phyloP scores from a whole-genome alignment of 768 basidiomycete genomes.

The Cubamyces lactineus region DNA sequence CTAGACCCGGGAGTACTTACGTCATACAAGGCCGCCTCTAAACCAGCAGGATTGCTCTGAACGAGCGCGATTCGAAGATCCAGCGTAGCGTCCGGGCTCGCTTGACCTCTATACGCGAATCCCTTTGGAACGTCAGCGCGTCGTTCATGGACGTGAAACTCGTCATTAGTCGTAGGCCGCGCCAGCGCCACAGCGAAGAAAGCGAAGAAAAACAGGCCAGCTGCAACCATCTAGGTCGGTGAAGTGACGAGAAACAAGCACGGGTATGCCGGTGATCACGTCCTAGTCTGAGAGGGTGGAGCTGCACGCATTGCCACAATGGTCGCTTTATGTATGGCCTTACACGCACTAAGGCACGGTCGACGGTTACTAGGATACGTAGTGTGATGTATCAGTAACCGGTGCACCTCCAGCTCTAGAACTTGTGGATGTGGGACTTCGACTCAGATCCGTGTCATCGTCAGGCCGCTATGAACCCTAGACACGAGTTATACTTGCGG shows the following conservation, averaged over 20 bases:
- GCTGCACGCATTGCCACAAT: too few relatives aligned
- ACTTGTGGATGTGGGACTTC: too few relatives aligned
- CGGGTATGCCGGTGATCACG: too few relatives aligned
- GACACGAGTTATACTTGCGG: too few relatives aligned
- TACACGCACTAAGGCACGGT: too few relatives aligned
- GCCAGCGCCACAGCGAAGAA: constrained; percentile 24
- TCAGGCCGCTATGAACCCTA: too few relatives aligned
- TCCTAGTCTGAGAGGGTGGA: too few relatives aligned
- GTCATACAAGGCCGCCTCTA: constrained; percentile 37
- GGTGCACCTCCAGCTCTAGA: too few relatives aligned
- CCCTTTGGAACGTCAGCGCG: constrained; percentile 32
- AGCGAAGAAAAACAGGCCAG: constrained; percentile 22
- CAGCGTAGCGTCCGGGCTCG: constrained; percentile 33
- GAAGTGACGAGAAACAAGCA: background rate
- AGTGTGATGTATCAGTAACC: too few relatives aligned
- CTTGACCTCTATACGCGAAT: constrained; percentile 34
- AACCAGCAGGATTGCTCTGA: constrained; percentile 36
- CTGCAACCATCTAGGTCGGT: constrained; percentile 19
- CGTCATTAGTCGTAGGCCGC: constrained; percentile 24
- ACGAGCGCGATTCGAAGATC: constrained; percentile 40
- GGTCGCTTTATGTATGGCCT: too few relatives aligned
- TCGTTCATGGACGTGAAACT: constrained; percentile 34
- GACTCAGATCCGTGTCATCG: too few relatives aligned
- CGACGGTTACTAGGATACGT: too few relatives aligned
- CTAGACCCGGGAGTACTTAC: constrained; percentile 37